A percentile compares a stretch with the other conserved stretches of the same genome.
These are phyloP conservation scores for Moesziomyces globuligerus DNA, from an alignment of 1,284 basidiomycete species.

Conservation along the genomic window DNA sequence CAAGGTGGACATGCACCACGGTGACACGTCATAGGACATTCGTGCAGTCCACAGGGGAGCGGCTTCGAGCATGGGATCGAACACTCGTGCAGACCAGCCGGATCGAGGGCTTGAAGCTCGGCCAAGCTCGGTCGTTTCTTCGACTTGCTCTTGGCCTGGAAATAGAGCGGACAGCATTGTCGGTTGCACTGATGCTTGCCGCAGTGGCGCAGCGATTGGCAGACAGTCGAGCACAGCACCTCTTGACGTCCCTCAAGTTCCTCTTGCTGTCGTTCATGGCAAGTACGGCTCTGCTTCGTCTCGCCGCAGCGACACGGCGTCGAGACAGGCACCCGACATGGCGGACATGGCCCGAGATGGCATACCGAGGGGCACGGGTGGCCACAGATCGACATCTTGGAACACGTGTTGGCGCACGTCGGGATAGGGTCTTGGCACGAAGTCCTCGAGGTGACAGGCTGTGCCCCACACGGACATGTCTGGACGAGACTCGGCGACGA, in stretches of 20 bases:
- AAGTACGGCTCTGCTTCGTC: conserved; percentile 54
- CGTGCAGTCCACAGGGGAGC: conserved; percentile 60
- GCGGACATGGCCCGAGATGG: conserved; percentile 60
- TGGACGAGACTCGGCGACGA: conserved; percentile 48
- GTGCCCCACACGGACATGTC: conserved; percentile 63
- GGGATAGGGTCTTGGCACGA: conserved; percentile 60
- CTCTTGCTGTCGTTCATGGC: conserved; percentile 45
- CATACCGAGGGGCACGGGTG: conserved; percentile 56
- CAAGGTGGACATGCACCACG: conserved; percentile 65
- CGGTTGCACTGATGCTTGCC: conserved; percentile 59
- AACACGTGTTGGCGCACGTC: conserved; percentile 55
- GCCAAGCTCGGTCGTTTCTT: conserved; percentile 48
- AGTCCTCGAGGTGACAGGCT: conserved; percentile 32
- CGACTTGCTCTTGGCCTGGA: conserved; percentile 56
- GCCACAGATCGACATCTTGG: conserved; percentile 50
- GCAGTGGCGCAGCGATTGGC: conserved; percentile 60
- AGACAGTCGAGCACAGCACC: conserved; percentile 54
- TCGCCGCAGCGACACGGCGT: conserved; percentile 66
- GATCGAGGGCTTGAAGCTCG: conserved; percentile 58
- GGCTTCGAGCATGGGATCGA: conserved; percentile 55
- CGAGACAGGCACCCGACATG: conserved; percentile 52
- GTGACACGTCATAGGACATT: conserved; percentile 62
- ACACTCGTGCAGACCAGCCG: conserved; percentile 62
- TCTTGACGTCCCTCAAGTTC: conserved; percentile 48
- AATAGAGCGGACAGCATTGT: conserved; percentile 62